Evolutionary conservation across 768 basidiomycete genomes (phyloP), one percentile per base, ranked within the genome.

Genomic region (Boletales sp.): DNA sequence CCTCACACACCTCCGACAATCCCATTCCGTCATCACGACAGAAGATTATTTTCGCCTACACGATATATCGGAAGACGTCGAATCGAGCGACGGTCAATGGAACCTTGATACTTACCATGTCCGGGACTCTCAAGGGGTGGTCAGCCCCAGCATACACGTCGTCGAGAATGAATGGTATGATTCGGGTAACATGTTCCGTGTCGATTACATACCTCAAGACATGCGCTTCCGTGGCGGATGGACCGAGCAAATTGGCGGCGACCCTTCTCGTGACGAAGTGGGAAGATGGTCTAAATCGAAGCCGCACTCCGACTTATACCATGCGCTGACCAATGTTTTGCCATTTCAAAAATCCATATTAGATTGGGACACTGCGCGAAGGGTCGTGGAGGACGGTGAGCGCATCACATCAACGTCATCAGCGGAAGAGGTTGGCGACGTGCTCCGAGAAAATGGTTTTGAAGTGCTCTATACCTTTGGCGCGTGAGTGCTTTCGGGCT

Each of bases 21-120:
- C 60, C 0, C 68, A 76, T 31, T 55, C 70, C 9, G 67, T 77
- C 31, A 57, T 77, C 52, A 70, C 72, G 2, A 63, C 67, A 17
- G 59, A 69, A 5, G 77, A 77, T 15, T 78, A 73, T 53, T 59
- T 78, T 53, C 67, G 70, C 13, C 59, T 77, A 28, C 72, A 78
- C 35, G 63, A 65, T 21, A 64, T 70, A 13, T 62, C 67, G 5
- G 54, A 59, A 3, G 53, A 56, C 15, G 19, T 56, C 18, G 77
- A 78, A 54, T 61, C 63, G 37, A 59, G 63, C 19, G 65, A 64
- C 40, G 77, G 76, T 15, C 57, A 57, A 8, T 77, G 75, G 72
- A 54, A 68, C 17, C 56, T 68, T 6, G 56, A 64, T 5, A 49
- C 44, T 5, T 78, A 77, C 48, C 71, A 72, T 36, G 37, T 53